phyloP scores from a whole-genome alignment of 495 filamentous ascomycete genomes.

The Lasiosphaeris hirsuta region DNA sequence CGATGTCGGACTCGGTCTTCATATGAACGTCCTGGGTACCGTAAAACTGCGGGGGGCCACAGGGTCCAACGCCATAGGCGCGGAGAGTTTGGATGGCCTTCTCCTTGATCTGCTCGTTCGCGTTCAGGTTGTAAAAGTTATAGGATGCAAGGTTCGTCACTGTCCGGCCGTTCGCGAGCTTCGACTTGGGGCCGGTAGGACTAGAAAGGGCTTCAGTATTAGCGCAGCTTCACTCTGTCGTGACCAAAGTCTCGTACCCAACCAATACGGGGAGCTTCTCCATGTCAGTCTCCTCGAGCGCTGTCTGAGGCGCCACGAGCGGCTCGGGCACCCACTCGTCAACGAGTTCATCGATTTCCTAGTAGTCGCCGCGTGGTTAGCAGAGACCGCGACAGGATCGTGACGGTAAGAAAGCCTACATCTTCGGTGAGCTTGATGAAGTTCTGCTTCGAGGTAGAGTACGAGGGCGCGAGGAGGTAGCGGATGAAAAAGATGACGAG shows the following conservation, averaged over 20 bases:
- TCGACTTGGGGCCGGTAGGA: constrained; percentile 84
- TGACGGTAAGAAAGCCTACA: constrained; percentile 31
- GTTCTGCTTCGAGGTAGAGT: constrained; percentile 81
- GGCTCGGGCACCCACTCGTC: constrained; percentile 97
- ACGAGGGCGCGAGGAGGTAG: constrained; percentile 86
- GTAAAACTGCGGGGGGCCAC: constrained; percentile 96
- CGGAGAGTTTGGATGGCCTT: constrained; percentile 91
- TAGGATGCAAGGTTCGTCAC: constrained; percentile 89
- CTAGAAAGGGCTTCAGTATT: constrained; percentile 40
- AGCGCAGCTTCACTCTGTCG: background rate
- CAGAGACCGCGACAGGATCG: background rate
- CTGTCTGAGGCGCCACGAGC: constrained; percentile 67
- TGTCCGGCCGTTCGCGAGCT: constrained; percentile 82
- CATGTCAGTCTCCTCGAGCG: constrained; percentile 73
- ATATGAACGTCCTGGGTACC: constrained; percentile 98
- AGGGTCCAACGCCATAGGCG: constrained; percentile 93
- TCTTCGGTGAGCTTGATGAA: constrained; percentile 87
- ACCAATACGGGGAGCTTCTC: constrained; percentile 84
- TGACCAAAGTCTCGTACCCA: constrained; percentile 53
- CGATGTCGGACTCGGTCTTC: constrained; percentile 92
- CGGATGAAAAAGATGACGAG: constrained; percentile 93
- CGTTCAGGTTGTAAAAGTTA: constrained; percentile 96
- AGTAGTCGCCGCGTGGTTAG: constrained; percentile 8
- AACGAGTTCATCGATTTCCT: constrained; percentile 95
- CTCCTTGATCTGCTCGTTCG: constrained; percentile 86